These are phyloP conservation scores for Linnemannia schmuckeri DNA, from an alignment of 192 early-diverging fungal genomes.

Conservation along the genomic window DNA sequence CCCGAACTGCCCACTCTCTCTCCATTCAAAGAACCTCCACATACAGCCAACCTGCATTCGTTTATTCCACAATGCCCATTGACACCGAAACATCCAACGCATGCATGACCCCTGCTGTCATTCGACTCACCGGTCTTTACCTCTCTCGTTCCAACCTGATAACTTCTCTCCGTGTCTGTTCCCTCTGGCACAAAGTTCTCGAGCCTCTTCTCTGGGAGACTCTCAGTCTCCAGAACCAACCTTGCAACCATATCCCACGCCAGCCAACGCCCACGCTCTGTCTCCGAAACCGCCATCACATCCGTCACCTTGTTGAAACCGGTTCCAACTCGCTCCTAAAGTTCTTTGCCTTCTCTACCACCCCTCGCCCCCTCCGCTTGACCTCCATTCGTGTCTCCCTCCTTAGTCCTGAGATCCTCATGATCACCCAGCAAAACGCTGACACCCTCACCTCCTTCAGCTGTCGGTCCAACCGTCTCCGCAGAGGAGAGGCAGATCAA, in stretches of 20 bases:
- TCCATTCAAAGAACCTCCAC: not conserved
- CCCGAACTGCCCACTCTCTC: not conserved
- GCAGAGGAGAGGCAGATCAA: constrained; percentile 7
- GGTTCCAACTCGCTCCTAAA: constrained; percentile 29
- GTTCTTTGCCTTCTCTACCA: constrained; percentile 14
- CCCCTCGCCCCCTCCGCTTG: not conserved
- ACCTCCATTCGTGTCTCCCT: constrained; percentile 13
- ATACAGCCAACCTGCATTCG: not conserved
- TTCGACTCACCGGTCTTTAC: not conserved
- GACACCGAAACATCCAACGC: not conserved
- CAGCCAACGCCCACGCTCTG: constrained; percentile 25
- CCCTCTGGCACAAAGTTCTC: constrained; percentile 6
- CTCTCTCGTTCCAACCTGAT: not conserved
- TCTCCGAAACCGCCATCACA: constrained; percentile 32
- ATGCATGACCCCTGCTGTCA: not conserved
- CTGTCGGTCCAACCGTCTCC: constrained; percentile 31
- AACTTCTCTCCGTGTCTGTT: constrained; percentile 12
- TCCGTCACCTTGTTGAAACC: constrained; percentile 18
- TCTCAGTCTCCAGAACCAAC: constrained; percentile 21
- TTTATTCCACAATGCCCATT: not conserved
- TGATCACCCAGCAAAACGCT: constrained; percentile 13
- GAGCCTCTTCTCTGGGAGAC: constrained; percentile 24
- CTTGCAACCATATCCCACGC: constrained; percentile 21
- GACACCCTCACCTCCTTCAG: constrained; percentile 17
- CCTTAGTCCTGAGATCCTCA: constrained; percentile 33